Conservation (phyloP, 768 basidiomycete species). For the Auricularia sp. region DNA sequence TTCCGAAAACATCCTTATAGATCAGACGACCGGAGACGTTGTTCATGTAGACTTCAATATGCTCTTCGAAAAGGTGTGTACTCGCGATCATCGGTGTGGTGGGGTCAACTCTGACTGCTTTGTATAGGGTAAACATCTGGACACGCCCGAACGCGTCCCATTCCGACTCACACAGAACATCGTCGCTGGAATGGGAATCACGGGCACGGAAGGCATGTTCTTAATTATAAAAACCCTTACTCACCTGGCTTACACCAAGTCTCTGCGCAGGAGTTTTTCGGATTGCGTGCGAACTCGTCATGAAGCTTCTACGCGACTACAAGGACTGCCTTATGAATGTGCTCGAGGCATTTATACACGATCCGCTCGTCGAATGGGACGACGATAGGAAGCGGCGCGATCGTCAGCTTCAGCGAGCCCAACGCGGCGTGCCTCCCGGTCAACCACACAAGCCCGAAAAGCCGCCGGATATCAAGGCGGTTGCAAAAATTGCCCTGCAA, state of each 20-base stretch:
- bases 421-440: neutral
- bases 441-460: constrained; percentile 20
- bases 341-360: constrained; percentile 92
- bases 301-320: constrained; percentile 80
- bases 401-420: constrained; percentile 10
- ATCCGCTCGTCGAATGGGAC: constrained; percentile 94
- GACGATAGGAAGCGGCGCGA: constrained; percentile 65
- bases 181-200: constrained; percentile 86
- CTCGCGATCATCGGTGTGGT: no score
- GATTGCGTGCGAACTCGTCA: constrained; percentile 80
- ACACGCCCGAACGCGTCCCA: constrained; percentile 85
- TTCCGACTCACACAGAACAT: constrained; percentile 92
- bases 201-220: constrained; percentile 71
- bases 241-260: no score
- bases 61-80: constrained; percentile 81
- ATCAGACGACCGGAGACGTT: constrained; percentile 76
- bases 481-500: constrained; percentile 67
- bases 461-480: constrained; percentile 36
- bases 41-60: constrained; percentile 98
- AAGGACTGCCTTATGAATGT: constrained; percentile 92
- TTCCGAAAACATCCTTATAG: constrained; percentile 91
- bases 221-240: no score
- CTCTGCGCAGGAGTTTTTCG: constrained; percentile 69
- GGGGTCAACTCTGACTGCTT: no score
- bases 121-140: constrained; percentile 62